These are phyloP conservation scores for Apiotrichum porosum DNA, from an alignment of 1,284 basidiomycete species.

Conservation along the genomic window DNA sequence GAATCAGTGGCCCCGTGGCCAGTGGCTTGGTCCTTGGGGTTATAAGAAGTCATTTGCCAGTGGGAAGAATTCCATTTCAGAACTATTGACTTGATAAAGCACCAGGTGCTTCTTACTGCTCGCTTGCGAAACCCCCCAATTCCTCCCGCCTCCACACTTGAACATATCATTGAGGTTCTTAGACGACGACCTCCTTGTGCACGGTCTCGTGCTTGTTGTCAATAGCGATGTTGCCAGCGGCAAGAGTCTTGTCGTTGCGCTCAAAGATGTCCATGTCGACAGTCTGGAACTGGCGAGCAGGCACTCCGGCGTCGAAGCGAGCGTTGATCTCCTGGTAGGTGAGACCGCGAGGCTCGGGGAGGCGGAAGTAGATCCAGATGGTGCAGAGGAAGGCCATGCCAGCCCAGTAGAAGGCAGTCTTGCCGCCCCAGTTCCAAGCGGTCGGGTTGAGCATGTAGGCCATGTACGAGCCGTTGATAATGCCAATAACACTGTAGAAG, in stretches of 20 bases:
- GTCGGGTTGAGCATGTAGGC: slow-evolving; percentile 37
- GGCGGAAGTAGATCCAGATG: slow-evolving; percentile 31
- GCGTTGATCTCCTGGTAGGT: slow-evolving; percentile 11
- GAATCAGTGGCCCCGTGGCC: too few species aligned
- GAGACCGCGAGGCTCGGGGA: slow-evolving; percentile 46
- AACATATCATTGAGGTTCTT: too few species aligned
- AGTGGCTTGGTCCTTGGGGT: too few species aligned
- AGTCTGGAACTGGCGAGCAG: background rate
- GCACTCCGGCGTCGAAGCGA: background rate
- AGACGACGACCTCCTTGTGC: too few species aligned
- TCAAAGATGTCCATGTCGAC: too few species aligned
- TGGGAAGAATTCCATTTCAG: too few species aligned
- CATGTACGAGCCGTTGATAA: slow-evolving; percentile 10
- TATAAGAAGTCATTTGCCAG: too few species aligned
- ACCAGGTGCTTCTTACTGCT: too few species aligned
- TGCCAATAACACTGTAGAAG: slow-evolving; percentile 39
- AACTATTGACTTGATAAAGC: too few species aligned
- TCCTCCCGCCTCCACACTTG: too few species aligned
- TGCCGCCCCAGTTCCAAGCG: slow-evolving; percentile 32
- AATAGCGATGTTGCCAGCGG: background rate
- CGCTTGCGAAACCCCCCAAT: too few species aligned
- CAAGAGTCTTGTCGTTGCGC: background rate
- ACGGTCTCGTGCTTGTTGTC: background rate
- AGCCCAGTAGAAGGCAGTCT: slow-evolving; percentile 26
- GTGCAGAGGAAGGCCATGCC: slow-evolving; percentile 15